Evolutionary conservation across 768 basidiomycete species (phyloP).

Genomic region (Suillus subluteus): DNA sequence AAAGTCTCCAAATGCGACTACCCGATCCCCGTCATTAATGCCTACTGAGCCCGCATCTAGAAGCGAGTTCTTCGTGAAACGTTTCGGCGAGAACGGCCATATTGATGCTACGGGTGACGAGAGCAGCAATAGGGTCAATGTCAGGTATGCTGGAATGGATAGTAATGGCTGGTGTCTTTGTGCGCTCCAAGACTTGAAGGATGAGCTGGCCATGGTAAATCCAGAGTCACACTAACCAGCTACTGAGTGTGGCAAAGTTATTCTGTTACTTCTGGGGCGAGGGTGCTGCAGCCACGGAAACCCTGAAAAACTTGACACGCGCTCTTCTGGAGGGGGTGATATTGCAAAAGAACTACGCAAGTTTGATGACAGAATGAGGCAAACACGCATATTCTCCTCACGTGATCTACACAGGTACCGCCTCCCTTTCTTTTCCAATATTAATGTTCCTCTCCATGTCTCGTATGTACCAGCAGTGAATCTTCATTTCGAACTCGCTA

Average conservation of each 20-base stretch:
- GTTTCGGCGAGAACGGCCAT: slow-evolving; percentile 91
- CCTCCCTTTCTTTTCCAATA: too few species aligned
- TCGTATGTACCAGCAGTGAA: too few species aligned
- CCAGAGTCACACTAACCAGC: not conserved
- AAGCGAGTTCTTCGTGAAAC: slow-evolving; percentile 81
- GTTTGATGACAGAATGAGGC: slow-evolving; percentile 1
- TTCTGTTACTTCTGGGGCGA: not conserved
- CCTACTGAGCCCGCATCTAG: slow-evolving; percentile 82
- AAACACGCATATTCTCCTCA: not conserved
- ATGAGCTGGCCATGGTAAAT: slow-evolving; percentile 1
- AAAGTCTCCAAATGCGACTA: slow-evolving; percentile 94
- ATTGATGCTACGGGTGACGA: slow-evolving; percentile 34
- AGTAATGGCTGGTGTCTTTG: slow-evolving; percentile 6
- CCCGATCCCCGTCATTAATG: slow-evolving; percentile 66
- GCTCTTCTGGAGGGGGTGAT: not conserved
- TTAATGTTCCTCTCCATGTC: too few species aligned
- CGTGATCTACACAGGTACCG: not conserved
- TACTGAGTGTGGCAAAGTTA: not conserved
- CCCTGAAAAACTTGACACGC: not conserved
- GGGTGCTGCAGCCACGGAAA: not conserved
- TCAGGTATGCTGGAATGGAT: slow-evolving; percentile 2
- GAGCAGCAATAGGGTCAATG: slow-evolving; percentile 21
- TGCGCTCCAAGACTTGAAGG: slow-evolving; percentile 7
- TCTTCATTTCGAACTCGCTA: not conserved
- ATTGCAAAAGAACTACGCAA: not conserved